A percentile compares a stretch with the other conserved stretches of the same genome.
phyloP scores from a whole-genome alignment of 1,139 yeast genomes.

The Kluyveromyces sp. region DNA sequence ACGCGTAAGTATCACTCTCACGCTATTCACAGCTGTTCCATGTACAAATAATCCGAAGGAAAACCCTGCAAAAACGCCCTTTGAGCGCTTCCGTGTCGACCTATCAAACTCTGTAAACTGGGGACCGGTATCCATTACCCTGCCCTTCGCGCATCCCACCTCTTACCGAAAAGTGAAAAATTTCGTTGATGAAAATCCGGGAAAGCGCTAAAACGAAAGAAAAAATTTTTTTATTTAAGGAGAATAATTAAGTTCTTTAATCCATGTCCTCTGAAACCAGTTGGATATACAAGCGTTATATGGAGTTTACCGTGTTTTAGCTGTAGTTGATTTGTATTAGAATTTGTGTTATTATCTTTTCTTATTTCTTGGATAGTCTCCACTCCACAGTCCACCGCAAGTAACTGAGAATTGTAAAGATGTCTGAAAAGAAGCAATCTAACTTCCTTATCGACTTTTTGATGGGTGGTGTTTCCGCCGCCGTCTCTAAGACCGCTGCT shows the following conservation, averaged over 20 bases:
- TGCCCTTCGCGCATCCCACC: too few relatives aligned
- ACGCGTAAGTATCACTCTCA: too few relatives aligned
- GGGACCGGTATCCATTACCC: too few relatives aligned
- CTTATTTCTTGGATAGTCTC: background rate
- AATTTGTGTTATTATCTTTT: background rate
- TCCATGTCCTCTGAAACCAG: background rate
- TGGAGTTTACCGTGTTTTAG: background rate
- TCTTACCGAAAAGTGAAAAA: too few relatives aligned
- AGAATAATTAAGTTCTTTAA: background rate
- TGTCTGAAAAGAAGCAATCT: conserved; percentile 24
- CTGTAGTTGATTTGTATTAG: background rate
- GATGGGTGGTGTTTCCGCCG: conserved; percentile 85
- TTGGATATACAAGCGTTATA: background rate
- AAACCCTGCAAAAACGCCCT: background rate
- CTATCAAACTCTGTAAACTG: too few relatives aligned
- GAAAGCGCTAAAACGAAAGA: too few relatives aligned
- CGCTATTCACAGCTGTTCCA: too few relatives aligned
- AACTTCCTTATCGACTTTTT: conserved; percentile 51
- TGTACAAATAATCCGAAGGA: too few relatives aligned
- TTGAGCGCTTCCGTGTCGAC: too few relatives aligned
- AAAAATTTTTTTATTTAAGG: background rate
- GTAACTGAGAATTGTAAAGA: conserved; percentile 7
- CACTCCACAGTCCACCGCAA: conserved; percentile 1
- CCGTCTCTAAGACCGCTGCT: conserved; percentile 77
- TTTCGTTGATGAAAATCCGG: too few relatives aligned